Evolutionary conservation across 169 alveolate genomes (phyloP).

Genomic region (Eimeria necatrix): DNA sequence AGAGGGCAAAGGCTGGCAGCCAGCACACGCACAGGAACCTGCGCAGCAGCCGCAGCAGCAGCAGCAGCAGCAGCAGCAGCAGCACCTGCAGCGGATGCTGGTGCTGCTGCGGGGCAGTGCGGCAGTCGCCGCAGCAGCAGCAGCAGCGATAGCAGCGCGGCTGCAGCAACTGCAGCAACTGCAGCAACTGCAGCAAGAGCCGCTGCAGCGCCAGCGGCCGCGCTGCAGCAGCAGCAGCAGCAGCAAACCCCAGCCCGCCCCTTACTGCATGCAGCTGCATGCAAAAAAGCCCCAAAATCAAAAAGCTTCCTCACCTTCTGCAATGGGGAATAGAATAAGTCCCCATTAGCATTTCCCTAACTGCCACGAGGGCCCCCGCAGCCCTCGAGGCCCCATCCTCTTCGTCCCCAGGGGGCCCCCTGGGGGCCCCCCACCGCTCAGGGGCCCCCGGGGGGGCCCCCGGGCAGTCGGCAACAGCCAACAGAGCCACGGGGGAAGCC

Average conservation of each 20-base stretch:
- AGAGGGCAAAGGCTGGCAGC: constrained; percentile 48
- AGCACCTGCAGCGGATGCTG: background rate
- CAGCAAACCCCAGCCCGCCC: background rate
- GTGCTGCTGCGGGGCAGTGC: no score
- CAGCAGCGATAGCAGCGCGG: background rate
- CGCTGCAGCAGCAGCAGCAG: background rate
- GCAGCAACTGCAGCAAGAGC: no score
- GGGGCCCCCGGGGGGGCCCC: constrained; percentile 2
- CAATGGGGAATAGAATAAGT: constrained; percentile 1
- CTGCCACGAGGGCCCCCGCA: background rate
- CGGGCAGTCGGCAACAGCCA: constrained; percentile 53
- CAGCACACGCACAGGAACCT: constrained; percentile 41
- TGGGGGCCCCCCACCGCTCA: background rate
- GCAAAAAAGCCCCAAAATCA: background rate
- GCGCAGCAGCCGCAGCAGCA: constrained; percentile 10
- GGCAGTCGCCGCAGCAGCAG: background rate
- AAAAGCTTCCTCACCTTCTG: background rate
- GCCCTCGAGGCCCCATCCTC: background rate
- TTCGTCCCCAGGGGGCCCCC: background rate
- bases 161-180: constrained; percentile 11
- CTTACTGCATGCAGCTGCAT: background rate
- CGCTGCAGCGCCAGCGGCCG: no score
- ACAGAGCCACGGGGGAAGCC: constrained; percentile 11
- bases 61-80: constrained; percentile 21
- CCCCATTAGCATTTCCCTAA: background rate